Evolutionary conservation across 371 early-diverging fungal genomes (phyloP), one percentile per base, ranked within the genome.

Genomic region (Syncephalastrum contaminatum): DNA sequence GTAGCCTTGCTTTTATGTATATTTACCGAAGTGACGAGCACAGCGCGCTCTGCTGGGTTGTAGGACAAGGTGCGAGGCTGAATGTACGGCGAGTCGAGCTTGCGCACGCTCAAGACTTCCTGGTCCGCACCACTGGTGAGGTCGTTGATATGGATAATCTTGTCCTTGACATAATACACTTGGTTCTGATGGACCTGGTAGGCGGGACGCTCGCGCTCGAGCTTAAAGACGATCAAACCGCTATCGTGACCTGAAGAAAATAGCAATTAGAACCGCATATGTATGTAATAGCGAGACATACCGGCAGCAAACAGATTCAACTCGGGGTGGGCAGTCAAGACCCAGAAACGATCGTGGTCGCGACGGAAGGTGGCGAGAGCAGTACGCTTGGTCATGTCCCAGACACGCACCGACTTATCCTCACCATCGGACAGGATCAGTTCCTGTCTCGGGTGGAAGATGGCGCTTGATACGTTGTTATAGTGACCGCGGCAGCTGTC

Each of bases 301-400:
- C 95, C 97, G 22, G 97, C 97, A 48, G 97, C 99, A 81, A 98
- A 94, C 48, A 96, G 69, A 70, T 93, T 95, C 47, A 96, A 81
- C 65, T 94, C 92, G 2, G 98, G 97, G 66, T 99, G 97, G 25
- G 94, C 88, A 0, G 92, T 88, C 48, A 99, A 63, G 45, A 93
- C 91, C 99, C 99, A 99, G 83, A 96, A 98, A 48, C 98, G 91
- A 75, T 96, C 98, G 60, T 94, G 92, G 64, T 97, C 96, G 51
- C 97, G 86, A 49, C 94, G 85, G 82, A 96, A 98, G 0, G 93
- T 94, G 56, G 93, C 93, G 30, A 96, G 81, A 18, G 88, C 85
- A 4, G 94, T 94, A 55, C 96, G 90, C 63, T 91, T 97, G 25
- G 89, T 87, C 83, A 94, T 89, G 68, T 97, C 95, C 97, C 98